Base-by-base conservation (phyloP, 2,329 filamentous ascomycete species). In the Cladosporium cucumerinum region DNA sequence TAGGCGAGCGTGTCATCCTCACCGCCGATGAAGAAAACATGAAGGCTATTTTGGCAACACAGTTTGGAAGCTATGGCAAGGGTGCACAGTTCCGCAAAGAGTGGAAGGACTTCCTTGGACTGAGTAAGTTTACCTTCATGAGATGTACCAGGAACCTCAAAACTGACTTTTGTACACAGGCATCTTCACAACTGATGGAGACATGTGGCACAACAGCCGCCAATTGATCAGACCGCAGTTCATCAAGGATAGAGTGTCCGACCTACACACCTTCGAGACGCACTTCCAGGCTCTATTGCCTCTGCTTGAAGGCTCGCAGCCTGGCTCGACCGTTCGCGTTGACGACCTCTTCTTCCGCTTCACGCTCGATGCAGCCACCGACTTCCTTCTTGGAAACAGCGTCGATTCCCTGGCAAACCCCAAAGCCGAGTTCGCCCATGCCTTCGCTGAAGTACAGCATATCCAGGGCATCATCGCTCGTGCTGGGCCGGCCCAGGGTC, bases 21-120 rank as follows among this genome's bases (percentile, higher is more conserved):
- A 97, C 93, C 0, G 85, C 86, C 5, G 92, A 97, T 70, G 90
- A 90, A 0, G 92, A 96, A 72, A 97, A 97, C 74, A 90, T 96
- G 80, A 96, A 97, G 77, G 91, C 93, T 6, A 84, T 97, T 25
- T 82, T 97, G n/a, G 91, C 93, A 0, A 90, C 89, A 1, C 92
- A 97, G 73, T 97, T 97, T 73, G 79, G 79, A 48, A 91, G 96
- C 73, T 97, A 88, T 74, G 93, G 93, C 71, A 93, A 97, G 75
- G 92, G 93, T 7, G 78, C 87, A 67, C 78, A 82, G 25, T 96
- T 96, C 78, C 89, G 93, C 71, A 70, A 77, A 10, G 89, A 93
- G 60, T 96, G 90, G 89, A 82, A 86, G 65, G 85, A 87, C 16
- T 96, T 91, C 68, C 80, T 96, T 23, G 90, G 90, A 26, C 85